Conservation (phyloP, 192 early-diverging fungal genomes). For the Tieghemiomyces parasiticus region DNA sequence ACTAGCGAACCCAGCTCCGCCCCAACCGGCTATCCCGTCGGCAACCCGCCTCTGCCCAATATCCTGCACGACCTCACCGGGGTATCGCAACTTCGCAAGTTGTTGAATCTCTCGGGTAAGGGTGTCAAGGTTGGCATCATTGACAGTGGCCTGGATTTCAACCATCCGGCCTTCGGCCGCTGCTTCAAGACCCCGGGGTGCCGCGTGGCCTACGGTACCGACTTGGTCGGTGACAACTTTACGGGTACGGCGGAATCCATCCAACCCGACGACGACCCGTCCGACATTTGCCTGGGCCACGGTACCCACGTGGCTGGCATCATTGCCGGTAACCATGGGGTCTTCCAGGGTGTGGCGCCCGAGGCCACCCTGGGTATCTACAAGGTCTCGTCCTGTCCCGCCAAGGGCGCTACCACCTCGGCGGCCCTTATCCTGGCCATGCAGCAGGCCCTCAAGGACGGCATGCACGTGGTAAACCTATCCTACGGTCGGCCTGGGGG, state of each 20-base stretch:
- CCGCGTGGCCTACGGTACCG: conserved; percentile 3
- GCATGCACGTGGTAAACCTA: conserved; percentile 4
- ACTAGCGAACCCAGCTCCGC: not conserved
- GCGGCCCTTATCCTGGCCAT: not conserved
- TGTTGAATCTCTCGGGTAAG: not conserved
- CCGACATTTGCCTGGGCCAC: not conserved
- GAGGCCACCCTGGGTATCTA: not conserved
- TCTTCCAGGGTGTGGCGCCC: conserved; percentile 3
- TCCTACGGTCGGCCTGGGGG: not conserved
- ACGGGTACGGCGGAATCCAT: not conserved
- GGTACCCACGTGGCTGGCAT: conserved; percentile 10
- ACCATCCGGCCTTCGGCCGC: conserved; percentile 13
- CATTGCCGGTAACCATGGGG: not conserved
- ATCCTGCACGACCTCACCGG: not conserved
- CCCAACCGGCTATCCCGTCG: too few relatives aligned
- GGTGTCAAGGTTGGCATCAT: conserved; percentile 12
- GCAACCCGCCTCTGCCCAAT: not conserved
- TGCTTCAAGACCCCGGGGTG: conserved; percentile 14
- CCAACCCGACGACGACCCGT: not conserved
- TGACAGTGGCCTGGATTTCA: conserved; percentile 13
- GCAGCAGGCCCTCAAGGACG: not conserved
- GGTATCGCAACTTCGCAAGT: not conserved
- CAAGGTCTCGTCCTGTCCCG: not conserved
- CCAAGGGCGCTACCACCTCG: not conserved
- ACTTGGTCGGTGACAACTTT: not conserved